Evolutionary conservation across 2,329 filamentous ascomycete genomes (phyloP).

Genomic region (Elsinoe ampelina): DNA sequence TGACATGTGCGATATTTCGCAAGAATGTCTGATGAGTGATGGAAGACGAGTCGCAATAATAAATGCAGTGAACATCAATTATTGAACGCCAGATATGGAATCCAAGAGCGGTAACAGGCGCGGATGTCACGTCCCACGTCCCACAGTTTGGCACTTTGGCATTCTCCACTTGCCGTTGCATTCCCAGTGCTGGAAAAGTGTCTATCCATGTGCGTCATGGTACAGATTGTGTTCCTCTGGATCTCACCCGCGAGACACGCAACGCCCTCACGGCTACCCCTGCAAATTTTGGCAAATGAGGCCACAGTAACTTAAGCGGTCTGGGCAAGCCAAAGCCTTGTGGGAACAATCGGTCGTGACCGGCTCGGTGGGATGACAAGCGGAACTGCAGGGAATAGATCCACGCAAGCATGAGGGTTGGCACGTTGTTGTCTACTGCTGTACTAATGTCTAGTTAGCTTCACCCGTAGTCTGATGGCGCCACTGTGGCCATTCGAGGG

Average conservation of each 20-base stretch:
- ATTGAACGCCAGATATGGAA: neutral
- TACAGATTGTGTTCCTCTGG: constrained; percentile 1
- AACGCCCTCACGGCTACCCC: constrained; percentile 12
- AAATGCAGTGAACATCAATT: neutral
- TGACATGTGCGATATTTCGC: neutral
- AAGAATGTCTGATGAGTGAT: neutral
- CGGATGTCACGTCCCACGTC: neutral
- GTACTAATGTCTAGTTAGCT: no score
- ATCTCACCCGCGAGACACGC: constrained; percentile 4
- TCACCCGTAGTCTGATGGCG: neutral
- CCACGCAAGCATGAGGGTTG: constrained; percentile 11
- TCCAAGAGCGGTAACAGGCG: neutral
- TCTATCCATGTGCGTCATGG: constrained; percentile 4
- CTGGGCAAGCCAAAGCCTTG: neutral
- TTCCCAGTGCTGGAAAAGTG: neutral
- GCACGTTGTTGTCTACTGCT: no score
- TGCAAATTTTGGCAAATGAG: constrained; percentile 8
- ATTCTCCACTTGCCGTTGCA: constrained; percentile 1
- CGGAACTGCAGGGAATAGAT: neutral
- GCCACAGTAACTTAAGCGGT: neutral
- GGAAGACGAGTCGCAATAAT: no score
- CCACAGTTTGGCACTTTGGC: neutral
- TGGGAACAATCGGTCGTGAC: neutral
- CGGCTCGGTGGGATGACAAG: constrained; percentile 8
- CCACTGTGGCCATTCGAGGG: neutral